phyloP scores from a whole-genome alignment of 139 green algal genomes.

The Nannochloris sp. region DNA sequence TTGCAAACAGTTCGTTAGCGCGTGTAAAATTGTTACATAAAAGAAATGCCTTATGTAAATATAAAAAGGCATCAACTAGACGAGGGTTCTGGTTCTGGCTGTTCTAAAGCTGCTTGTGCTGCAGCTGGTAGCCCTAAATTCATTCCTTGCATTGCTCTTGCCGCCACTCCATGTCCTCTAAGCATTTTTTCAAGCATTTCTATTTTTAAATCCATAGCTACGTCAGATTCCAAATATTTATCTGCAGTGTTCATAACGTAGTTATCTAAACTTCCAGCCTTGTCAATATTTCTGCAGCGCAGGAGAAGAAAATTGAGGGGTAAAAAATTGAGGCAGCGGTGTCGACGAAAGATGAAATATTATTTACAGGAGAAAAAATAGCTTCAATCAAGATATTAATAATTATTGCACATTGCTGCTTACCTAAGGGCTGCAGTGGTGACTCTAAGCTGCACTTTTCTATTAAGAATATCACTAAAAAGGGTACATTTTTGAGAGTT shows the following conservation, averaged over 20 bases:
- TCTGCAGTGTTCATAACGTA: slow-evolving; percentile 71
- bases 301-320: neutral
- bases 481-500: slow-evolving; percentile 70
- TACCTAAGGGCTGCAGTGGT: slow-evolving; percentile 68
- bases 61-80: no score
- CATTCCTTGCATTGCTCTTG: neutral
- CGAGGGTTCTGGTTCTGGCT: neutral
- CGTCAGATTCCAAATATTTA: slow-evolving; percentile 55
- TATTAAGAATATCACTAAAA: slow-evolving; percentile 60
- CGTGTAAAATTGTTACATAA: no score
- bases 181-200: slow-evolving; percentile 25
- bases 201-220: slow-evolving; percentile 25
- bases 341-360: neutral
- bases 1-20: no score
- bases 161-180: neutral
- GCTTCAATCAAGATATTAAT: neutral
- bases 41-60: no score
- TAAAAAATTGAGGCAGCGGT: no score
- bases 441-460: slow-evolving; percentile 54
- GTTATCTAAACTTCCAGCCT: slow-evolving; percentile 69
- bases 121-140: neutral
- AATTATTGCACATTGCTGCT: neutral
- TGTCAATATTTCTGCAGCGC: slow-evolving; percentile 64
- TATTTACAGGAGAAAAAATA: neutral
- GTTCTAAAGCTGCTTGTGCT: neutral